Evolutionary conservation across 2,329 filamentous ascomycete genomes (phyloP).

Genomic region (Fusarium nodosum): DNA sequence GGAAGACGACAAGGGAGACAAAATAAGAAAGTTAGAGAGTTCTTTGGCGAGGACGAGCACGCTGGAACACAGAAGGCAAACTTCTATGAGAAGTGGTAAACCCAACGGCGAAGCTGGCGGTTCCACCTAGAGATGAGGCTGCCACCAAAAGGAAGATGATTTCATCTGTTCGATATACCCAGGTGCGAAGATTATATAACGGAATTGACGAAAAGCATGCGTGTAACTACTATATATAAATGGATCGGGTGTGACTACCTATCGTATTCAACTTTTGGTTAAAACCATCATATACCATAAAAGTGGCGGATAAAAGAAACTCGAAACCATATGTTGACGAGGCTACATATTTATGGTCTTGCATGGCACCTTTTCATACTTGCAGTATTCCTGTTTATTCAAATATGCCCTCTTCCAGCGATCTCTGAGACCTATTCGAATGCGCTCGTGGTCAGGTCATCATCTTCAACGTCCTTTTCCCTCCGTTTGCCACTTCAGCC

Average conservation of each 20-base stretch:
- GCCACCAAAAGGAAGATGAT: neutral
- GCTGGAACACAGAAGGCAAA: neutral
- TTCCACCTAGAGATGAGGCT: neutral
- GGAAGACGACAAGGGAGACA: neutral
- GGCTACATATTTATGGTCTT: neutral
- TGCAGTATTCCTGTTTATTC: neutral
- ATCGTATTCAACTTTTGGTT: constrained; percentile 31
- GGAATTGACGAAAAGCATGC: constrained; percentile 17
- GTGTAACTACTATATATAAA: neutral
- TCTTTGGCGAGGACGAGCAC: neutral
- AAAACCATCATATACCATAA: constrained; percentile 9
- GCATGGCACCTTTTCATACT: neutral
- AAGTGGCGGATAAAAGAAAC: constrained; percentile 24
- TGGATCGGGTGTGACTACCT: neutral
- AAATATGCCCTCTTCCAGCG: constrained; percentile 19
- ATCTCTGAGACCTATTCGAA: constrained; percentile 39
- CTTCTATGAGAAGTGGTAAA: neutral
- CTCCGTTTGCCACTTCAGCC: constrained; percentile 57
- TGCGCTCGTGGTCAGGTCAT: constrained; percentile 35
- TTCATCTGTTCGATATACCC: constrained; percentile 26
- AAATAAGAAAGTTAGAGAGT: neutral
- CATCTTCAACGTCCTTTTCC: constrained; percentile 34
- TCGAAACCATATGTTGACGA: neutral
- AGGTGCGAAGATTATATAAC: neutral
- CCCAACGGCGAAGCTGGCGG: neutral